Evolutionary conservation across 176 grass and related monocot genomes (phyloP).

Genomic region (Triticum dicoccoides): DNA sequence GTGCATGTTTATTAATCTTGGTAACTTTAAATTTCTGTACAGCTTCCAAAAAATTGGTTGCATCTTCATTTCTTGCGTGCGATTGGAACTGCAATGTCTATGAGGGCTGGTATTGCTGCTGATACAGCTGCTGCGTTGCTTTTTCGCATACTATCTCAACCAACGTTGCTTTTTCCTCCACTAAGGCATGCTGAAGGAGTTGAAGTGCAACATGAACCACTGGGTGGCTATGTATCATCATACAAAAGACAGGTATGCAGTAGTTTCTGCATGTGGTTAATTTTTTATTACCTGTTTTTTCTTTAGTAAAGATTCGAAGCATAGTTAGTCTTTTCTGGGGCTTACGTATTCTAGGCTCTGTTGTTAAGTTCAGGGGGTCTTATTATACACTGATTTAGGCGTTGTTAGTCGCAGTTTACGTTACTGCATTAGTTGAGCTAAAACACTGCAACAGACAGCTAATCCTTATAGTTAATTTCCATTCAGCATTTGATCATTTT

Average conservation of each 20-base stretch:
- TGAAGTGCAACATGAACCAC: conserved; percentile 79
- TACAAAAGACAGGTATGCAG: conserved; percentile 85
- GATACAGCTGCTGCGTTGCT: conserved; percentile 94
- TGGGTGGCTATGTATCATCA: conserved; percentile 87
- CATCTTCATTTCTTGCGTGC: conserved; percentile 98
- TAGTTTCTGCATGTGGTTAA: conserved; percentile 21
- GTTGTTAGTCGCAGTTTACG: neutral
- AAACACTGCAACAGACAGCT: neutral
- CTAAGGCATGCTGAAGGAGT: conserved; percentile 88
- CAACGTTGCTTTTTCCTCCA: conserved; percentile 93
- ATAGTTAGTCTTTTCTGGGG: conserved; percentile 5
- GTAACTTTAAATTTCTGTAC: conserved; percentile 29
- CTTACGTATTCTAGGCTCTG: neutral
- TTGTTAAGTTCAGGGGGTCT: neutral
- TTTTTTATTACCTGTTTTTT: conserved; percentile 20
- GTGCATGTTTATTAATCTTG: conserved; percentile 11
- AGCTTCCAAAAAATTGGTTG: conserved; percentile 99
- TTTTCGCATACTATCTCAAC: conserved; percentile 97
- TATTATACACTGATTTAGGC: neutral
- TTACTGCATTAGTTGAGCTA: conserved; percentile 14
- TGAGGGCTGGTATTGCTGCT: conserved; percentile 92
- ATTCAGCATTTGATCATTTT: neutral
- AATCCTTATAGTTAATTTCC: neutral
- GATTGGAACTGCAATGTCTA: conserved; percentile 97
- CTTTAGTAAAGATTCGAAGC: neutral